These are phyloP conservation scores for Epichloe hybrida DNA, from an alignment of 2,329 filamentous ascomycete genomes.

Conservation along the genomic window DNA sequence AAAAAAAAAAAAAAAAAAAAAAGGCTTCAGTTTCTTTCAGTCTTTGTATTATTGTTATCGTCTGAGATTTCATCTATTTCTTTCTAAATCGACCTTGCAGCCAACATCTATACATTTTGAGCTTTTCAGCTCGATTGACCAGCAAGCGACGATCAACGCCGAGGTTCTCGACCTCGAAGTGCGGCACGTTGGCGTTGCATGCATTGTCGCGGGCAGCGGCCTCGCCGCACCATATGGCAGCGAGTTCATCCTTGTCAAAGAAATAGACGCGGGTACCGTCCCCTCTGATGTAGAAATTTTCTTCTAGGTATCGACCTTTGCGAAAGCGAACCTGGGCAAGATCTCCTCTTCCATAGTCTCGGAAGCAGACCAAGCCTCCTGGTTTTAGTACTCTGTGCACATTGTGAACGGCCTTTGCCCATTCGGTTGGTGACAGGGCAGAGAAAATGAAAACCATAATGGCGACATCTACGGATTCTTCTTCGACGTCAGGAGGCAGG, in stretches of 20 bases:
- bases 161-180: conserved; percentile 63
- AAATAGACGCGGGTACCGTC: conserved; percentile 97
- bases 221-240: conserved; percentile 58
- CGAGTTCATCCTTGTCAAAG: conserved; percentile 77
- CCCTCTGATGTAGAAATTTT: conserved; percentile 94
- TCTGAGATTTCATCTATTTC: conserved; percentile 26
- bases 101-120: conserved; percentile 99
- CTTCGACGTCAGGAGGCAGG: conserved; percentile 62
- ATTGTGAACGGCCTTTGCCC: conserved; percentile 70
- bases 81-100: conserved; percentile 74
- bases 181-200: conserved; percentile 13
- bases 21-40: not conserved
- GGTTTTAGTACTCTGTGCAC: conserved; percentile 75
- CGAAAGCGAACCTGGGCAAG: conserved; percentile 94
- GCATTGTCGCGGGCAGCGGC: conserved; percentile 14
- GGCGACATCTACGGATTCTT: conserved; percentile 79
- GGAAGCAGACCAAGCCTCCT: conserved; percentile 85
- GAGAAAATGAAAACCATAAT: conserved; percentile 97
- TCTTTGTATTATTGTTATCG: not conserved
- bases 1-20: not conserved
- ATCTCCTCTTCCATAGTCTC: conserved; percentile 92
- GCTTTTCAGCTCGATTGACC: conserved; percentile 76
- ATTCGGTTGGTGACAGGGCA: conserved; percentile 72
- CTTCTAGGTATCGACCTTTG: conserved; percentile 83
- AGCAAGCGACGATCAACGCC: conserved; percentile 79